These are phyloP conservation scores for Fusarium sp. DNA, from an alignment of 2,329 filamentous ascomycete genomes.

Conservation along the genomic window DNA sequence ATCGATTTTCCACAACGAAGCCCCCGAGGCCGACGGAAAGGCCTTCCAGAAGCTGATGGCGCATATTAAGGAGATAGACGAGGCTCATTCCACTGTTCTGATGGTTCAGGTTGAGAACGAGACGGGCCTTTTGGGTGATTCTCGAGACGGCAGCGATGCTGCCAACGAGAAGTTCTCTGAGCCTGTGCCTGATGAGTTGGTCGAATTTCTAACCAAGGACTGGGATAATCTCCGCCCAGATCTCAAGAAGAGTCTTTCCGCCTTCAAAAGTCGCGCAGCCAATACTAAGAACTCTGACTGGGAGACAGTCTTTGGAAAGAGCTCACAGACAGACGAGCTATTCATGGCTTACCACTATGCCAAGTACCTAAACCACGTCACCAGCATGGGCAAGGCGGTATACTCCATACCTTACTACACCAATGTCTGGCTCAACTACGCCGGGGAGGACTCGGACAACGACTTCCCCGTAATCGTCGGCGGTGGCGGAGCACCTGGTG, in stretches of 20 bases:
- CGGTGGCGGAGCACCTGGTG: constrained; percentile 44
- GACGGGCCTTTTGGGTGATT: constrained; percentile 60
- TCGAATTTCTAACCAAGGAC: constrained; percentile 2
- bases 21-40: constrained; percentile 17
- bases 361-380: constrained; percentile 41
- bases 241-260: background rate
- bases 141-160: constrained; percentile 54
- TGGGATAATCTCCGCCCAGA: constrained; percentile 19
- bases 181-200: constrained; percentile 16
- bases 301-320: constrained; percentile 46
- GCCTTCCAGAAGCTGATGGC: constrained; percentile 48
- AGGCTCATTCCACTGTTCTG: constrained; percentile 57
- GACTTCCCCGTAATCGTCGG: constrained; percentile 42
- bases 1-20: constrained; percentile 35
- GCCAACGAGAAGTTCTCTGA: constrained; percentile 46
- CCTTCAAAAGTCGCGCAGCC: background rate
- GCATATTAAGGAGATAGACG: constrained; percentile 54
- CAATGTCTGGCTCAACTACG: constrained; percentile 46
- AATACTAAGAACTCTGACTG: constrained; percentile 20
- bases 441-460: constrained; percentile 26
- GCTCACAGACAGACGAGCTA: constrained; percentile 37
- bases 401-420: constrained; percentile 43
- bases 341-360: constrained; percentile 49
- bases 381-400: constrained; percentile 39
- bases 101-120: constrained; percentile 68